phyloP scores from a whole-genome alignment of 2,329 filamentous ascomycete genomes.

The Trichophaea hybrida region DNA sequence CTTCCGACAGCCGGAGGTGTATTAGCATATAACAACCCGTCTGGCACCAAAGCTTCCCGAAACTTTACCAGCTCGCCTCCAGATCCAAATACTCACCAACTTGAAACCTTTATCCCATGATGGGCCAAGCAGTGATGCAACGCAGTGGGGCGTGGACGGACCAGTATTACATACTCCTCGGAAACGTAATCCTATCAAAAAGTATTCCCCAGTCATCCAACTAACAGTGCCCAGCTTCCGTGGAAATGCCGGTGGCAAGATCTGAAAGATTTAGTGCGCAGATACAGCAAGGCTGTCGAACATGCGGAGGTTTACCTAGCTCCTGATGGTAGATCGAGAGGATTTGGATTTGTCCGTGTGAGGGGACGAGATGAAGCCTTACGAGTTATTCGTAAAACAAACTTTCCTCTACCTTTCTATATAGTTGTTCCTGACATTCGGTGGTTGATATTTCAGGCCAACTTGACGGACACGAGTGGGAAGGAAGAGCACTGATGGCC shows the following conservation, averaged over 20 bases:
- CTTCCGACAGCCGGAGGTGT: too few species aligned
- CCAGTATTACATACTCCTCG: slow-evolving; percentile 10
- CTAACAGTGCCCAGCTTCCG: slow-evolving; percentile 8
- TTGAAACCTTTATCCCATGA: neutral
- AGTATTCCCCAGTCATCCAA: neutral
- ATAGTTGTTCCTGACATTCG: slow-evolving; percentile 1
- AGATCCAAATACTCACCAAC: too few species aligned
- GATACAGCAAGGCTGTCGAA: slow-evolving; percentile 22
- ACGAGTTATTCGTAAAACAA: slow-evolving; percentile 21
- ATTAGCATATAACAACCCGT: too few species aligned
- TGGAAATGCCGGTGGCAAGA: slow-evolving; percentile 25
- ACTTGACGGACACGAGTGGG: slow-evolving; percentile 22
- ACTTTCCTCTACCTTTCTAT: neutral
- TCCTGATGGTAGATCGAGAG: slow-evolving; percentile 21
- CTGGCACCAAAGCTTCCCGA: too few species aligned
- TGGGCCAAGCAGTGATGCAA: slow-evolving; percentile 15
- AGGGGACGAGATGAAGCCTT: slow-evolving; percentile 22
- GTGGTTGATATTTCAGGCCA: slow-evolving; percentile 5
- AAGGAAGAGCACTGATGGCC: slow-evolving; percentile 21
- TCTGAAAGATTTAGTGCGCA: slow-evolving; percentile 24
- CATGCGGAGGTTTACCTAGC: slow-evolving; percentile 23
- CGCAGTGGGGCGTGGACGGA: slow-evolving; percentile 2
- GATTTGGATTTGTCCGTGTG: slow-evolving; percentile 24
- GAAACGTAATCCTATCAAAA: slow-evolving; percentile 6
- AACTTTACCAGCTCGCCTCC: too few species aligned